Conservation (phyloP, 768 basidiomycete genomes). For the Collybia sordida region DNA sequence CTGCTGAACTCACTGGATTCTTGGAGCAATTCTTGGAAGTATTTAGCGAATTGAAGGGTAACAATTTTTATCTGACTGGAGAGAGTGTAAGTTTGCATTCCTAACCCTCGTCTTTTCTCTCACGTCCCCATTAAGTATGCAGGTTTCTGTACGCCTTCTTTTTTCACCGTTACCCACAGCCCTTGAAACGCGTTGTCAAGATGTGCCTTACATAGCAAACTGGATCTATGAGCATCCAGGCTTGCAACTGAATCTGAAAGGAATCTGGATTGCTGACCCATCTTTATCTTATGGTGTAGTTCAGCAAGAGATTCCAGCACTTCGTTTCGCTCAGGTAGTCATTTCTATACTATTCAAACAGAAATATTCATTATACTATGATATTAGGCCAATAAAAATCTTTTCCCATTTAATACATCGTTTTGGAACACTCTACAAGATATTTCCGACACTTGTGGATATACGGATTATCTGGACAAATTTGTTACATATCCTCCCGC, state of each 20-base stretch:
- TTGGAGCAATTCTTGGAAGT: conserved; percentile 65
- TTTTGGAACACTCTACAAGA: conserved; percentile 54
- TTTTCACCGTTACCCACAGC: neutral
- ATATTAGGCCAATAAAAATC: conserved; percentile 49
- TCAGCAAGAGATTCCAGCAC: conserved; percentile 64
- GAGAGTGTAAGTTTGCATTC: conserved; percentile 54
- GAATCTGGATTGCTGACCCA: conserved; percentile 62
- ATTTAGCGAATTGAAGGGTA: conserved; percentile 66
- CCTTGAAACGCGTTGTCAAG: conserved; percentile 12
- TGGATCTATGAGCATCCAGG: conserved; percentile 68
- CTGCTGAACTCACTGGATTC: conserved; percentile 50
- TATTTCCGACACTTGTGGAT: conserved; percentile 54
- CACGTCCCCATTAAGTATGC: conserved; percentile 48
- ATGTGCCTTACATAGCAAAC: conserved; percentile 62
- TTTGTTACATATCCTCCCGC: conserved; percentile 65
- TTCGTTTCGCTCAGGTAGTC: conserved; percentile 50
- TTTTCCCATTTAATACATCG: conserved; percentile 59
- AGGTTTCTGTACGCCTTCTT: conserved; percentile 54
- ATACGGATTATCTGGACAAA: conserved; percentile 58
- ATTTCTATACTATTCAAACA: neutral
- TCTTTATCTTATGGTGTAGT: conserved; percentile 49
- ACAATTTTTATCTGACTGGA: conserved; percentile 61
- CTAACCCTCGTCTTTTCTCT: neutral
- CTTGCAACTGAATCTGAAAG: conserved; percentile 50
- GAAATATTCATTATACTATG: neutral